These are phyloP conservation scores for Aureobasidium sp. DNA, from an alignment of 2,329 filamentous ascomycete species.

Conservation along the genomic window DNA sequence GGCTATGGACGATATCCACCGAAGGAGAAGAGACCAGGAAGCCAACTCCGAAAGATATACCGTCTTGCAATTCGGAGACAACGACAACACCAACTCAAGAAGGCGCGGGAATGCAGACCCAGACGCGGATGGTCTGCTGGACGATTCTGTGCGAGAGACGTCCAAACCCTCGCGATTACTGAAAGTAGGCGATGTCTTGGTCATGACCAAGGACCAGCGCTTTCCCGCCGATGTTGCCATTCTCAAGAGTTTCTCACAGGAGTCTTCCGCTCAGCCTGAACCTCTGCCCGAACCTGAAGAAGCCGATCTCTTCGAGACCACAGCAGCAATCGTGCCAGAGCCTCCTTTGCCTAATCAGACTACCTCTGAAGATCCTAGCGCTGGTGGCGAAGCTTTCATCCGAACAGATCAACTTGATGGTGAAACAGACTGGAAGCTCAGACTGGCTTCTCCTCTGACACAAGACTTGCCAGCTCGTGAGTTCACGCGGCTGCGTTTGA, in stretches of 20 bases:
- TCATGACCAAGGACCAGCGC: slow-evolving; percentile 82
- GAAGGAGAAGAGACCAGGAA: slow-evolving; percentile 79
- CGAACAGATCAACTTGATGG: slow-evolving; percentile 95
- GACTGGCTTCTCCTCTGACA: slow-evolving; percentile 76
- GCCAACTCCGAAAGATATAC: slow-evolving; percentile 88
- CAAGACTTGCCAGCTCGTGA: slow-evolving; percentile 66
- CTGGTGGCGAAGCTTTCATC: slow-evolving; percentile 87
- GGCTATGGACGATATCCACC: slow-evolving; percentile 83
- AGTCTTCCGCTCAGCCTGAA: slow-evolving; percentile 32
- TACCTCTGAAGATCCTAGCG: slow-evolving; percentile 27
- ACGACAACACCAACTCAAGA: slow-evolving; percentile 27
- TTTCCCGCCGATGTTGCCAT: slow-evolving; percentile 93
- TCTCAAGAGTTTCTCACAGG: slow-evolving; percentile 62
- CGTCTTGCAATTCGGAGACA: slow-evolving; percentile 64
- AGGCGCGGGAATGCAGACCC: slow-evolving; percentile 25
- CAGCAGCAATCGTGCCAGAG: slow-evolving; percentile 19
- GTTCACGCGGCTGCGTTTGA: slow-evolving; percentile 57
- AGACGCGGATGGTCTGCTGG: slow-evolving; percentile 15
- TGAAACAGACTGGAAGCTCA: slow-evolving; percentile 97
- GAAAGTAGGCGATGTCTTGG: slow-evolving; percentile 91
- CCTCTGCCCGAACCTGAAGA: slow-evolving; percentile 30
- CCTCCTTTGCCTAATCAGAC: slow-evolving; percentile 23
- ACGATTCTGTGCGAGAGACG: slow-evolving; percentile 46
- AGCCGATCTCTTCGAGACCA: slow-evolving; percentile 19
- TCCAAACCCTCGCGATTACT: slow-evolving; percentile 78